Evolutionary conservation across 805 yeast species (phyloP).

Genomic region (Alloascoidea africana): DNA sequence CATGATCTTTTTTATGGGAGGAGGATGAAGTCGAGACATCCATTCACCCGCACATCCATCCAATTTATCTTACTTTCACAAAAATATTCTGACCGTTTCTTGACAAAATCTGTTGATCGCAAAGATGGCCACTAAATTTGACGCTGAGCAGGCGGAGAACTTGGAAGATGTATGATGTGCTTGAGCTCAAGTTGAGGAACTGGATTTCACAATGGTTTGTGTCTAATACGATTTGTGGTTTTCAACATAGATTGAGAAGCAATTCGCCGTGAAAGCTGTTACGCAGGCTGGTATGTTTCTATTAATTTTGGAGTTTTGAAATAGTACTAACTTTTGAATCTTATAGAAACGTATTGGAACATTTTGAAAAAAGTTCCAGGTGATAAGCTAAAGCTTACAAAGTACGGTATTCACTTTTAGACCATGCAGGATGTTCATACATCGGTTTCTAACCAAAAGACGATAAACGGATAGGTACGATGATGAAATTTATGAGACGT

Average conservation of each 20-base stretch:
- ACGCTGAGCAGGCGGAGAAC: conserved; percentile 88
- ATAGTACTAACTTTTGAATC: neutral
- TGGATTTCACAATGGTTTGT: neutral
- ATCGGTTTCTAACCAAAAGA: neutral
- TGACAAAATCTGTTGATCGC: too few species aligned
- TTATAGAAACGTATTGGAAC: conserved; percentile 65
- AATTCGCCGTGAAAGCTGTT: conserved; percentile 96
- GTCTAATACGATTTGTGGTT: conserved; percentile 6
- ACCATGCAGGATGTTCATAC: neutral
- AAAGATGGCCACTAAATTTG: conserved; percentile 26
- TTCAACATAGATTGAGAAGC: conserved; percentile 55
- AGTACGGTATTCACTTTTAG: too few species aligned
- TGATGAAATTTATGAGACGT: conserved; percentile 22
- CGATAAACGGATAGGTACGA: conserved; percentile 18
- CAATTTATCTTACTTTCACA: too few species aligned
- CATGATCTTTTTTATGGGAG: too few species aligned
- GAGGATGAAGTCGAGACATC: too few species aligned
- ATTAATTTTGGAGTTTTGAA: neutral
- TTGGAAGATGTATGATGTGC: conserved; percentile 43
- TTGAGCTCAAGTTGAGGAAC: neutral
- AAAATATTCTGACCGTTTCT: too few species aligned
- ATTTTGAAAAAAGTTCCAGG: conserved; percentile 63
- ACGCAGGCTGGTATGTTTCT: conserved; percentile 51
- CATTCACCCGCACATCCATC: too few species aligned
- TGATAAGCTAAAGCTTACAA: conserved; percentile 59